These are phyloP conservation scores for Ophiostoma ulmi DNA, from an alignment of 2,329 filamentous ascomycete species.

Conservation along the genomic window DNA sequence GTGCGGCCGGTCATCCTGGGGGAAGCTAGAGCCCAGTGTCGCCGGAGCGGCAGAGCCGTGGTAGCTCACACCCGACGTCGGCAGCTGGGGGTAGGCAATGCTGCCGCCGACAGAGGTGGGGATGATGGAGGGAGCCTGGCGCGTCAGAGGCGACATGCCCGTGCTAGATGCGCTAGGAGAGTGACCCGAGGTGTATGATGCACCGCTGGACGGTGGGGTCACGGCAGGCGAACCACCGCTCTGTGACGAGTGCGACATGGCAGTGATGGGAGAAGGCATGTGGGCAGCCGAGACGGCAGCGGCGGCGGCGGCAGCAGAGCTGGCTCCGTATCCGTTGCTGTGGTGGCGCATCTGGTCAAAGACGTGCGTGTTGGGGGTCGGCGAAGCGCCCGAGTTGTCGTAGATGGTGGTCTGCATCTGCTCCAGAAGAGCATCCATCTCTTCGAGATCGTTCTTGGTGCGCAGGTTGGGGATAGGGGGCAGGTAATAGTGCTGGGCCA, in stretches of 20 bases:
- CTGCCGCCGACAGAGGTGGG: conserved; percentile 49
- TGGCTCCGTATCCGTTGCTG: conserved; percentile 32
- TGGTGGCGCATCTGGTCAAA: conserved; percentile 52
- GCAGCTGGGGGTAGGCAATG: conserved; percentile 70
- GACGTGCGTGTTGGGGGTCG: conserved; percentile 68
- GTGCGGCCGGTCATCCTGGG: conserved; percentile 57
- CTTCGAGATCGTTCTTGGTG: conserved; percentile 88
- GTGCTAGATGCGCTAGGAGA: conserved; percentile 68
- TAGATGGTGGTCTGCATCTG: conserved; percentile 96
- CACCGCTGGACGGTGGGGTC: conserved; percentile 68
- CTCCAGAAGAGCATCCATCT: conserved; percentile 91
- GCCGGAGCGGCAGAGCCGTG: conserved; percentile 63
- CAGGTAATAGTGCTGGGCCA: conserved; percentile 77
- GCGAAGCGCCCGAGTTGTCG: conserved; percentile 79
- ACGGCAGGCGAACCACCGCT: conserved; percentile 61
- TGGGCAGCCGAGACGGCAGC: conserved; percentile 45
- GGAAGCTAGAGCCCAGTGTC: conserved; percentile 64
- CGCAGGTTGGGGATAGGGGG: conserved; percentile 82
- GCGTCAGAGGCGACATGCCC: conserved; percentile 61
- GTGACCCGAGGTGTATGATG: conserved; percentile 73
- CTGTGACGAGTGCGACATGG: conserved; percentile 50
- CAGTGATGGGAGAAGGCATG: conserved; percentile 57
- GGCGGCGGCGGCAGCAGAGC: conserved; percentile 24
- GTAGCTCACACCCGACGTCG: conserved; percentile 55
- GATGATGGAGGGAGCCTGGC: conserved; percentile 41